phyloP scores from a whole-genome alignment of 1,139 yeast species.

The Geotrichum klebahnii region DNA sequence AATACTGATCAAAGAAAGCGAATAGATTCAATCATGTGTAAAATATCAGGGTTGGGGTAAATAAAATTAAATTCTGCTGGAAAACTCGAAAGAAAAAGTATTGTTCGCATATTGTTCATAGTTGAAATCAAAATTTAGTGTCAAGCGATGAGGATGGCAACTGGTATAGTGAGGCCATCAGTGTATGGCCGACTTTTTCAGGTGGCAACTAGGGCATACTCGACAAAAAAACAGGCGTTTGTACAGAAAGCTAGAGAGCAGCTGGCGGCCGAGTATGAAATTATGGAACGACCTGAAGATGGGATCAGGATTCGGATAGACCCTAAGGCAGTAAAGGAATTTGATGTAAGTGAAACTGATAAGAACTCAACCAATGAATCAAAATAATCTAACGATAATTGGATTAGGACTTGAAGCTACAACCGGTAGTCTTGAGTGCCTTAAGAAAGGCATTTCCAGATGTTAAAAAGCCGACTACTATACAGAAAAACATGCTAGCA shows the following conservation, averaged over 20 bases:
- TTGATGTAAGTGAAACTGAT: constrained; percentile 19
- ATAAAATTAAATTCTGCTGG: too few relatives aligned
- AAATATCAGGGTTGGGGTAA: too few relatives aligned
- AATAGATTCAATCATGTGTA: too few relatives aligned
- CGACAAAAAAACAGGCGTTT: constrained; percentile 4
- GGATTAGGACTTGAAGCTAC: constrained; percentile 27
- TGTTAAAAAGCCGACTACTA: constrained; percentile 29
- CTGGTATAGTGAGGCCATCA: constrained; percentile 1
- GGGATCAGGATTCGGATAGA: constrained; percentile 26
- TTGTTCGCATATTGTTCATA: too few relatives aligned
- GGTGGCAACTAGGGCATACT: not conserved
- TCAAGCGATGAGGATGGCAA: not conserved
- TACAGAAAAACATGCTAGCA: constrained; percentile 36
- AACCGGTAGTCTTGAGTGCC: constrained; percentile 18
- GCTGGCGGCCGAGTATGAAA: constrained; percentile 8
- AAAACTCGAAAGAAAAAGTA: too few relatives aligned
- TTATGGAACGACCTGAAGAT: constrained; percentile 5
- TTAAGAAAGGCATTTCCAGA: constrained; percentile 22
- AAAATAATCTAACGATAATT: too few relatives aligned
- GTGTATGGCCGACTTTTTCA: not conserved
- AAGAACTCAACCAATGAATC: too few relatives aligned
- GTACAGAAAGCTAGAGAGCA: not conserved
- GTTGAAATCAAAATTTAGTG: too few relatives aligned
- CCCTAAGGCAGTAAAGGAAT: constrained; percentile 27
- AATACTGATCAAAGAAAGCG: too few relatives aligned